phyloP scores from a whole-genome alignment of 768 basidiomycete species.

The Suillus decipiens region DNA sequence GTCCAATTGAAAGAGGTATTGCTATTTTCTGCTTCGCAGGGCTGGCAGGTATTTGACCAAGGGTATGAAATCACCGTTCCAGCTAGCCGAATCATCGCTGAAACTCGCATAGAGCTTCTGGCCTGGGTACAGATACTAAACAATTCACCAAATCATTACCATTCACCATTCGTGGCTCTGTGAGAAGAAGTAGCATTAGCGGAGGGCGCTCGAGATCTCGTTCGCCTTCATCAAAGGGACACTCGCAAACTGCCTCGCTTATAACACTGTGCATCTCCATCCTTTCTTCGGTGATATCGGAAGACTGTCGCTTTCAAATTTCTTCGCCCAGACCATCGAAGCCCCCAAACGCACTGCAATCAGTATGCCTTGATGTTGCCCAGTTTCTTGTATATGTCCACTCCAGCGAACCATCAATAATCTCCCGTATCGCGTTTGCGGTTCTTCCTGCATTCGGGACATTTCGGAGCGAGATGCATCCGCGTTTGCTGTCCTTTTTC shows the following conservation, averaged over 20 bases:
- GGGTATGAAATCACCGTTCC: constrained; percentile 31
- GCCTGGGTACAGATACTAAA: not conserved
- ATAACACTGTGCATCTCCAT: constrained; percentile 60
- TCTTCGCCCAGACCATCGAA: constrained; percentile 58
- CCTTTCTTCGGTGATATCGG: constrained; percentile 62
- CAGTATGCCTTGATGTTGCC: constrained; percentile 69
- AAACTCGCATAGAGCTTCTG: constrained; percentile 7
- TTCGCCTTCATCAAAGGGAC: constrained; percentile 39
- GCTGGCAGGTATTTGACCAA: constrained; percentile 67
- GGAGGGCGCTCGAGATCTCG: constrained; percentile 53
- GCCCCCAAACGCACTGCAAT: constrained; percentile 79
- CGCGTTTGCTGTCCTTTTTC: constrained; percentile 67
- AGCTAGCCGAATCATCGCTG: not conserved
- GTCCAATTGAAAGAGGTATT: constrained; percentile 62
- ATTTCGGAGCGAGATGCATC: constrained; percentile 63
- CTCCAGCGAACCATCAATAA: constrained; percentile 48
- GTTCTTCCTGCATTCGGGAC: constrained; percentile 76
- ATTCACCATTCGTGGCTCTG: constrained; percentile 39
- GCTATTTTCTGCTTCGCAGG: constrained; percentile 52
- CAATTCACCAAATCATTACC: constrained; percentile 33
- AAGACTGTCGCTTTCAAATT: constrained; percentile 72
- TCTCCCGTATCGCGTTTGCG: constrained; percentile 64
- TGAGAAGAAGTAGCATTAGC: constrained; percentile 40
- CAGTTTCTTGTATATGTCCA: constrained; percentile 62
- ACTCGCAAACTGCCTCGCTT: constrained; percentile 48